Conservation (phyloP, 805 yeast genomes). For the Cyberlindnera samutprakarnensis region DNA sequence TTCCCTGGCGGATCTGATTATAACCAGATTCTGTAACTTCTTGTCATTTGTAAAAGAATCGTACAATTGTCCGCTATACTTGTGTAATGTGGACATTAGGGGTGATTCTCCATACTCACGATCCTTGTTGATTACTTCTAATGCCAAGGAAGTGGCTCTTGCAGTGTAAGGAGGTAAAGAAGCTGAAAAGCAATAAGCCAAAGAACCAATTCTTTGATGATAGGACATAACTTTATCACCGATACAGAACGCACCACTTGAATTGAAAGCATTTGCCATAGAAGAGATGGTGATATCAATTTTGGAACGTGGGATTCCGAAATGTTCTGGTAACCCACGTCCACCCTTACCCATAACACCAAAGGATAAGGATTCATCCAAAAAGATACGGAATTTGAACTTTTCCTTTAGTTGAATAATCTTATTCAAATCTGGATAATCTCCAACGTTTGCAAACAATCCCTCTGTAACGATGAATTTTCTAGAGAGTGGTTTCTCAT, state of each 20-base stretch:
- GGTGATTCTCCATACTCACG: constrained; percentile 34
- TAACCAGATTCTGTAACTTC: constrained; percentile 31
- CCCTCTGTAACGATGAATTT: constrained; percentile 92
- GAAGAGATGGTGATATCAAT: constrained; percentile 86
- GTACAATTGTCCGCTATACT: constrained; percentile 33
- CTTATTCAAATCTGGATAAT: constrained; percentile 60
- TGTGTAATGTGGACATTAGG: constrained; percentile 27
- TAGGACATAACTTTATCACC: constrained; percentile 79
- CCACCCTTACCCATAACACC: constrained; percentile 86
- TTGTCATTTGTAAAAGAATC: constrained; percentile 32
- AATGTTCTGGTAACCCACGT: constrained; percentile 77
- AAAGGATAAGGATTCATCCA: constrained; percentile 82
- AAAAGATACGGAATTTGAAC: constrained; percentile 76
- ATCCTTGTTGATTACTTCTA: constrained; percentile 39
- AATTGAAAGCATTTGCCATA: constrained; percentile 70
- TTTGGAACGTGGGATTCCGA: constrained; percentile 48
- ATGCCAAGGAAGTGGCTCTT: constrained; percentile 46
- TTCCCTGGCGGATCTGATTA: constrained; percentile 45
- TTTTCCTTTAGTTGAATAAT: constrained; percentile 69
- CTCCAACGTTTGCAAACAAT: constrained; percentile 74
- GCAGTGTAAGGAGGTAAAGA: constrained; percentile 91
- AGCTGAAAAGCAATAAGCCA: constrained; percentile 91
- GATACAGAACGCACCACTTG: constrained; percentile 91
- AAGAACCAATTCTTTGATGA: constrained; percentile 87
- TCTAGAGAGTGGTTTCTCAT: constrained; percentile 71